Base-by-base conservation (phyloP, 2,329 filamentous ascomycete species). In the Nemania sp. region DNA sequence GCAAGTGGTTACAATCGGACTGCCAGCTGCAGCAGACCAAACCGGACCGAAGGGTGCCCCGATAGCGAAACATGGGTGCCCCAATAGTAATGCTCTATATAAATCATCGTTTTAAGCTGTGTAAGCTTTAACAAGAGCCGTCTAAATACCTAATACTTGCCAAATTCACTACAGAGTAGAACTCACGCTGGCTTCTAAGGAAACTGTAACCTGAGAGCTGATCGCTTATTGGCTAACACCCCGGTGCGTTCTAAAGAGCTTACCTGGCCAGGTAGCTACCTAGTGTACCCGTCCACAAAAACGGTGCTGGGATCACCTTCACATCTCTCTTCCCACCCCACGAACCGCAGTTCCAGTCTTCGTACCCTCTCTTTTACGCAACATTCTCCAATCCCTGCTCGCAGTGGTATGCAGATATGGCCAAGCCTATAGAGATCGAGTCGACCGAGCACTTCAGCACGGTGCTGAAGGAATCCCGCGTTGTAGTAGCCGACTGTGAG, bases 401-500 rank as follows among this genome's bases (percentile, higher is more conserved):
- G 36, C n/a, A 33, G 20, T 22, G 26, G 7, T 19, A 44, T 6
- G 19, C 30, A 48, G 73, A 73, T 49, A 70, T 73, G 67, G 82
- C 80, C 54, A 73, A 76, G 62, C 60, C 68, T 12, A 57, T 76
- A 52, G 67, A 75, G 46, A 83, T 86, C 58, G 71, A 74, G 59
- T 85, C 82, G 1, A 68, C 73, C 20, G 76, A 77, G 65, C 85
- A 93, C 68, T 87, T 95, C 66, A 80, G 79, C 64, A 73, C 76
- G 26, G 73, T 94, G 56, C 79, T 96, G 57, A 81, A 81, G 57
- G 84, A 81, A 50, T 91, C 89, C 28, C 84, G 82, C 61, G 83
- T 96, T 55, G 90, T 97, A 36, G 86, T 97, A 49, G 86, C 88
- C 67, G 90, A 96, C 75, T 97, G 91, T 96, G 78, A 81, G 90